These are phyloP conservation scores for Vaccinium corymbosum DNA, from an alignment of 148 eudicot genomes.

Conservation along the genomic window DNA sequence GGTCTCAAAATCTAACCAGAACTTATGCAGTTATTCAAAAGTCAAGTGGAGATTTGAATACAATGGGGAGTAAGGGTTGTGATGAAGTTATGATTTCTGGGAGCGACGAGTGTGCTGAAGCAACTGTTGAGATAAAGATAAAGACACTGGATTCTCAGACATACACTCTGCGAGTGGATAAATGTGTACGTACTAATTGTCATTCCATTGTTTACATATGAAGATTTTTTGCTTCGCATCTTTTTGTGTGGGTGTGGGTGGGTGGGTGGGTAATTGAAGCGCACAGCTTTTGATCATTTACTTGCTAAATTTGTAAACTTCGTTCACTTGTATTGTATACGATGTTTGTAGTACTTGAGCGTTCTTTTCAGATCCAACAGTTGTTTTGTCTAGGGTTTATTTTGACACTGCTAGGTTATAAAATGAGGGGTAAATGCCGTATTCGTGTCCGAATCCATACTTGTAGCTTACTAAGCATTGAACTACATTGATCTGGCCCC, in stretches of 20 bases:
- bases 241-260: background rate
- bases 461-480: background rate
- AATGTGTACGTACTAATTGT: conserved; percentile 48
- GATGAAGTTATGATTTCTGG: conserved; percentile 33
- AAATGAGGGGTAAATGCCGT: background rate
- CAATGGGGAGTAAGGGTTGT: conserved; percentile 51
- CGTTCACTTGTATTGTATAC: background rate
- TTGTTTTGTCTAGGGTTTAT: conserved; percentile 7
- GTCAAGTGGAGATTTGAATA: conserved; percentile 11
- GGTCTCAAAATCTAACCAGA: conserved; percentile 9
- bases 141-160: conserved; percentile 97
- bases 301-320: background rate
- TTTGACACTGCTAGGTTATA: background rate
- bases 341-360: background rate
- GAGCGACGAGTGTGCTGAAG: conserved; percentile 38
- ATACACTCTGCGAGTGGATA: conserved; percentile 82
- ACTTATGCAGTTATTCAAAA: conserved; percentile 7
- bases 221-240: background rate
- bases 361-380: background rate
- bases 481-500: background rate
- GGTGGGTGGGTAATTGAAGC: background rate
- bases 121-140: conserved; percentile 82
- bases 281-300: background rate
- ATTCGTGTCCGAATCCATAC: background rate
- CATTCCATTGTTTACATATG: background rate